Percentiles rank a stretch among this genome's conserved stretches.
These are phyloP conservation scores for Camellia sinensis DNA, from an alignment of 148 eudicot species.

Conservation along the genomic window DNA sequence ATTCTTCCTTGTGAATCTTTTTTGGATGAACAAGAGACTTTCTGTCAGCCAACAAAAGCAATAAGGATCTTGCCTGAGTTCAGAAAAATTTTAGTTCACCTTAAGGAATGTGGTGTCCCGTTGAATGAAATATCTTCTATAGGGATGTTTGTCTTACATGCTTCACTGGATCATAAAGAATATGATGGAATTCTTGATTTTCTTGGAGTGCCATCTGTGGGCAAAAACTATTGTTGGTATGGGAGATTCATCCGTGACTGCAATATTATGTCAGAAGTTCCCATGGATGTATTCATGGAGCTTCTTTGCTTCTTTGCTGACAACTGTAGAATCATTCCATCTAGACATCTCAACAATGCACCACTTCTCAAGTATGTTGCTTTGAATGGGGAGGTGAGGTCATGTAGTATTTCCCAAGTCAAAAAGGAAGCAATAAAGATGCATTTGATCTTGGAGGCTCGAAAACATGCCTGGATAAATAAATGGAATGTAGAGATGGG, in stretches of 20 bases:
- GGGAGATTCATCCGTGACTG: slow-evolving; percentile 8
- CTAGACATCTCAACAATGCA: not conserved
- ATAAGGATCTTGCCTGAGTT: not conserved
- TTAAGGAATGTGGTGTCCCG: not conserved
- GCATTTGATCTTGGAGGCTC: slow-evolving; percentile 8
- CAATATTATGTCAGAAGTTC: slow-evolving; percentile 1
- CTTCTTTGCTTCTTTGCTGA: slow-evolving; percentile 12
- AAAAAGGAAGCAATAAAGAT: not conserved
- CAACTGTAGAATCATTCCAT: not conserved
- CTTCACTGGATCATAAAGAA: slow-evolving; percentile 1
- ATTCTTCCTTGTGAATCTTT: slow-evolving; percentile 39
- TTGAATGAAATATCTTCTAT: not conserved
- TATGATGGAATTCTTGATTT: not conserved
- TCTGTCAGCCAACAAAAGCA: slow-evolving; percentile 13
- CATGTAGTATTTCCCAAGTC: not conserved
- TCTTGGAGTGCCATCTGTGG: slow-evolving; percentile 10
- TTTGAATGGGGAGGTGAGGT: not conserved
- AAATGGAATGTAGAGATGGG: slow-evolving; percentile 36
- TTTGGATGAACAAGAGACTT: slow-evolving; percentile 12
- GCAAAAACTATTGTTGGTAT: slow-evolving; percentile 7
- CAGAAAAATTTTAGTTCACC: slow-evolving; percentile 1
- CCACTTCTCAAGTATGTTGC: slow-evolving; percentile 11
- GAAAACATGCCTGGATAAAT: slow-evolving; percentile 35
- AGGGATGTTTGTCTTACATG: not conserved
- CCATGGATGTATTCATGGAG: slow-evolving; percentile 8